A percentile compares a stretch with the other conserved stretches of the same genome.
These are phyloP conservation scores for Dictyostelium brefeldianum DNA, from an alignment of 78 protist species.

Conservation along the genomic window DNA sequence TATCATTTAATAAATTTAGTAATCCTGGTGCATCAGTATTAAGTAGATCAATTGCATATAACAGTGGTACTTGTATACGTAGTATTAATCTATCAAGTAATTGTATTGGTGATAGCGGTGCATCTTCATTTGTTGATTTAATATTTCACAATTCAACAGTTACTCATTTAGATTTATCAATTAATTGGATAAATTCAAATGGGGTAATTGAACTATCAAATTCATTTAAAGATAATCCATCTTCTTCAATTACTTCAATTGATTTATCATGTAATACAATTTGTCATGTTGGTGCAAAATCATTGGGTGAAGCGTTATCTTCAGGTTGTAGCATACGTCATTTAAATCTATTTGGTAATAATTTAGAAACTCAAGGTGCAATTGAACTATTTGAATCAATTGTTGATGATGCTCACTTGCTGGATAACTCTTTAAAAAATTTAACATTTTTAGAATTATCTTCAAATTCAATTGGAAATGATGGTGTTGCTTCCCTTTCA, in stretches of 20 bases:
- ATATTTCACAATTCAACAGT: background rate
- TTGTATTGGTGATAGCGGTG: constrained; percentile 58
- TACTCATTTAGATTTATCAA: constrained; percentile 44
- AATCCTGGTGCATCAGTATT: constrained; percentile 28
- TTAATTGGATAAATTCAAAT: constrained; percentile 59
- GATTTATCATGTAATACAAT: constrained; percentile 50
- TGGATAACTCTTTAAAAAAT: background rate
- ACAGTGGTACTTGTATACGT: background rate
- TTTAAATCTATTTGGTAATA: constrained; percentile 58
- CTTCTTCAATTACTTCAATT: constrained; percentile 27
- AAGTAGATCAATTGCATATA: constrained; percentile 26
- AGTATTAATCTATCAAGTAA: constrained; percentile 28
- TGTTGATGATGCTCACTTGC: too few relatives aligned
- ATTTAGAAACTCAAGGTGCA: constrained; percentile 47
- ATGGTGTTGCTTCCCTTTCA: constrained; percentile 10
- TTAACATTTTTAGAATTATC: constrained; percentile 47
- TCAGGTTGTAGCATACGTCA: background rate
- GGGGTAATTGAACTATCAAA: constrained; percentile 30
- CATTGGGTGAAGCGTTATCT: constrained; percentile 7
- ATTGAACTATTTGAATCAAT: constrained; percentile 11
- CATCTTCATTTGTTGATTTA: constrained; percentile 25
- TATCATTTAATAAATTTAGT: constrained; percentile 48
- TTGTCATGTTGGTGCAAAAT: constrained; percentile 39
- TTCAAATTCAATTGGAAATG: constrained; percentile 40
- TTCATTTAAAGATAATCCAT: constrained; percentile 18